phyloP scores from a whole-genome alignment of 495 filamentous ascomycete genomes.

The Aspergillus panamensis region DNA sequence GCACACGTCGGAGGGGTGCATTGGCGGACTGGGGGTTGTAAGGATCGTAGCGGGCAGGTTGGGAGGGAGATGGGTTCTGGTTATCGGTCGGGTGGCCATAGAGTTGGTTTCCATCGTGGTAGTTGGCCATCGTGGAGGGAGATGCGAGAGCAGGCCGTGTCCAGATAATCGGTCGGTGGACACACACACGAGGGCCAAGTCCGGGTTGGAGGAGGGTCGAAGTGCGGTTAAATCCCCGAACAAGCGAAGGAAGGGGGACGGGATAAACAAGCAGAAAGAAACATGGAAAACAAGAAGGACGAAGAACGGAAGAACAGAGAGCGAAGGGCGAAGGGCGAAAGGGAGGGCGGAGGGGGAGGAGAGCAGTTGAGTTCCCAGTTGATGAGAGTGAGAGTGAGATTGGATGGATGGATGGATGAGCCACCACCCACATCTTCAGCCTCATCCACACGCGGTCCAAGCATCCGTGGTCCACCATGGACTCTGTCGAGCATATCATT shows the following conservation, averaged over 20 bases:
- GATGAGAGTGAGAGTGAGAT: background rate
- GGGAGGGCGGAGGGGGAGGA: background rate
- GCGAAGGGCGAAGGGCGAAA: background rate
- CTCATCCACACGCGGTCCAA: background rate
- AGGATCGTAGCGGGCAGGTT: constrained; percentile 19
- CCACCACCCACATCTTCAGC: background rate
- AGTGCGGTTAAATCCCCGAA: constrained; percentile 4
- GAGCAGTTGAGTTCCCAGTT: background rate
- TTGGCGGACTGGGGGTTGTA: constrained; percentile 33
- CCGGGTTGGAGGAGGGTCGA: background rate
- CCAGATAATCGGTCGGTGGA: background rate
- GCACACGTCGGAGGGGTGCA: constrained; percentile 52
- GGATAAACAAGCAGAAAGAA: background rate
- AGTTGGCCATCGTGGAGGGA: constrained; percentile 41
- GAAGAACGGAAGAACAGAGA: background rate
- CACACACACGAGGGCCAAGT: background rate
- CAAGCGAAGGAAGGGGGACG: background rate
- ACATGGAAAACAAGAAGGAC: background rate
- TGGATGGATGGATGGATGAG: background rate
- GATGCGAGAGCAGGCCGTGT: background rate
- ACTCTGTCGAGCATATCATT: no score
- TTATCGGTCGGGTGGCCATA: constrained; percentile 36
- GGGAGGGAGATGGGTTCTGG: constrained; percentile 6
- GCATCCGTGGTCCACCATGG: background rate
- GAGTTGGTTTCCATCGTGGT: constrained; percentile 46